These are phyloP conservation scores for Salix dunnii DNA, from an alignment of 345 rosid species.

Conservation along the genomic window DNA sequence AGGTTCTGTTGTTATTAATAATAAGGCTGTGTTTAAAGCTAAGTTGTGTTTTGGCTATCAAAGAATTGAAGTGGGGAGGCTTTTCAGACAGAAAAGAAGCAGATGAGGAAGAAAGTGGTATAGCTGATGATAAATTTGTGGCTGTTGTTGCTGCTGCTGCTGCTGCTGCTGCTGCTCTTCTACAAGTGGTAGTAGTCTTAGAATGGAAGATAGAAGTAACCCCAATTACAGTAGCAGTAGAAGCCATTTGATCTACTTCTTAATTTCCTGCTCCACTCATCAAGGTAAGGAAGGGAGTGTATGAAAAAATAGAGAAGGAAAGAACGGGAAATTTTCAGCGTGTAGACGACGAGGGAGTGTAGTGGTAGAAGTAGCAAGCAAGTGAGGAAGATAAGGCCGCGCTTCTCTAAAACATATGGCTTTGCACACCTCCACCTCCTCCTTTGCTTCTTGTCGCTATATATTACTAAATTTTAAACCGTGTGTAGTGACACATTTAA, in stretches of 20 bases:
- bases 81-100: not conserved
- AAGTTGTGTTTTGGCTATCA: conserved; percentile 12
- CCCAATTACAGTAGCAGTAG: conserved; percentile 19
- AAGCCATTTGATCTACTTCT: conserved; percentile 10
- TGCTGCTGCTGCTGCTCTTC: not conserved
- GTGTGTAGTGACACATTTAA: too few relatives aligned
- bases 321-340: not conserved
- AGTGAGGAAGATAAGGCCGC: not conserved
- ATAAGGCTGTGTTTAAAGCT: conserved; percentile 26
- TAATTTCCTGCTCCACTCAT: not conserved
- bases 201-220: conserved; percentile 24
- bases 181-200: not conserved
- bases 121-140: not conserved
- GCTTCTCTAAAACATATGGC: not conserved
- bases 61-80: conserved; percentile 15
- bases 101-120: not conserved
- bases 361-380: not conserved
- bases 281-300: not conserved
- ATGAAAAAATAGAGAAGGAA: too few relatives aligned
- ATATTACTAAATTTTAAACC: too few relatives aligned
- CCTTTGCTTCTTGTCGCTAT: not conserved
- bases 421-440: not conserved
- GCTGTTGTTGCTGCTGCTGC: not conserved
- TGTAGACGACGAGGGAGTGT: conserved; percentile 3
- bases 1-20: conserved; percentile 4